A percentile compares a stretch with the other conserved stretches of the same genome.
These are phyloP conservation scores for Fusarium staphyleae DNA, from an alignment of 2,329 filamentous ascomycete species.

Conservation along the genomic window DNA sequence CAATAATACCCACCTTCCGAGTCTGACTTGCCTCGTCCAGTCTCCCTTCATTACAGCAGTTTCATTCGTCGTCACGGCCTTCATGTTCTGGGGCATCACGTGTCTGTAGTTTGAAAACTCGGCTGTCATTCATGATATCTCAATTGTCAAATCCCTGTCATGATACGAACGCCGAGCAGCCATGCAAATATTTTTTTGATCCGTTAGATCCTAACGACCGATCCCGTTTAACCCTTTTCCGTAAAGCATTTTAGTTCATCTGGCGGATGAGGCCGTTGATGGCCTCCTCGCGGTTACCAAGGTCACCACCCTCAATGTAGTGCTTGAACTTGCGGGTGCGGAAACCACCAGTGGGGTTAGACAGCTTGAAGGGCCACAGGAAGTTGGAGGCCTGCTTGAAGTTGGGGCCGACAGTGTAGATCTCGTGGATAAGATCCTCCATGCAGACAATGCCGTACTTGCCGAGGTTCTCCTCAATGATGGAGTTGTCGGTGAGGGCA, in stretches of 20 bases:
- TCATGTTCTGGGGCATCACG: conserved; percentile 28
- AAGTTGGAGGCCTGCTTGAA: conserved; percentile 99
- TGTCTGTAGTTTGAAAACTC: conserved; percentile 43
- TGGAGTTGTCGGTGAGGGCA: conserved; percentile 94
- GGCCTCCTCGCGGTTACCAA: conserved; percentile 97
- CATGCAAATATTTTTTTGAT: conserved; percentile 46
- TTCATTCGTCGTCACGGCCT: neutral
- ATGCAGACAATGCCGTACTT: conserved; percentile 99
- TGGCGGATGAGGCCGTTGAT: conserved; percentile 96
- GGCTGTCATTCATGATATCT: conserved; percentile 52
- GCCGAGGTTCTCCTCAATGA: conserved; percentile 96
- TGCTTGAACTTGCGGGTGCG: conserved; percentile 97
- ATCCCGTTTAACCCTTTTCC: conserved; percentile 36
- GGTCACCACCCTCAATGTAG: conserved; percentile 97
- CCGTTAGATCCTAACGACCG: conserved; percentile 40
- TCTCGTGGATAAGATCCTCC: conserved; percentile 99
- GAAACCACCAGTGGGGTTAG: conserved; percentile 98
- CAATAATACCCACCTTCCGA: conserved; percentile 29
- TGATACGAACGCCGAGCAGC: conserved; percentile 53
- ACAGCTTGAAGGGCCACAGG: conserved; percentile 99
- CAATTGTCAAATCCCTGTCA: conserved; percentile 50
- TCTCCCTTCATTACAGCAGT: neutral
- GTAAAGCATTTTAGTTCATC: conserved; percentile 80
- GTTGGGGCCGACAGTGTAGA: conserved; percentile 98
- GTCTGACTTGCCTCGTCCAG: neutral